Conservation (phyloP, 2,329 filamentous ascomycete genomes). For the Trichophyton rubrum region DNA sequence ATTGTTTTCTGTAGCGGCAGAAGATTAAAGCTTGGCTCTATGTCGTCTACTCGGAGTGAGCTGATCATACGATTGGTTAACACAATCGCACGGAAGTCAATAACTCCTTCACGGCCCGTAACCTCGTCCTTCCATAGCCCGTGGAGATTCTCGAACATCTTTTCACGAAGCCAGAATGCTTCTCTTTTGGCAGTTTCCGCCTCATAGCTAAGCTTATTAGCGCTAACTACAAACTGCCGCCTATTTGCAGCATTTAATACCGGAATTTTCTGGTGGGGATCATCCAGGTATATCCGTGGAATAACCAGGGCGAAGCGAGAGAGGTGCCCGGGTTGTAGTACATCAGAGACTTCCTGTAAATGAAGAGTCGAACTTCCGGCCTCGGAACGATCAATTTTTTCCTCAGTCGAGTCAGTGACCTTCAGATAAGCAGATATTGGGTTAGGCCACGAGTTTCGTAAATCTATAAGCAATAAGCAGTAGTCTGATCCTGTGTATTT, state of each 20-base stretch:
- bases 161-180: conserved; percentile 83
- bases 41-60: conserved; percentile 65
- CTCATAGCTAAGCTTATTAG: conserved; percentile 64
- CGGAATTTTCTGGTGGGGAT: conserved; percentile 66
- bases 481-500: conserved; percentile 45
- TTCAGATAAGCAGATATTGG: conserved; percentile 56
- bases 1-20: conserved; percentile 15
- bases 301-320: conserved; percentile 65
- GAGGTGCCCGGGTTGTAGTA: conserved; percentile 48
- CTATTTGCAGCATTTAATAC: conserved; percentile 68
- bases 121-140: conserved; percentile 59
- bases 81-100: conserved; percentile 66
- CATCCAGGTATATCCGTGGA: conserved; percentile 60
- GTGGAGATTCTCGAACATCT: conserved; percentile 56
- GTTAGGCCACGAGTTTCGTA: conserved; percentile 82
- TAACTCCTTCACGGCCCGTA: conserved; percentile 47
- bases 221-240: conserved; percentile 84
- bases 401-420: conserved; percentile 25
- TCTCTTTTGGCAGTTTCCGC: conserved; percentile 66
- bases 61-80: conserved; percentile 71
- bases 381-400: not conserved
- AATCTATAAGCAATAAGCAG: conserved; percentile 68
- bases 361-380: conserved; percentile 14
- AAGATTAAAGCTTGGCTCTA: conserved; percentile 48
- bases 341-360: conserved; percentile 29